Evolutionary conservation across 805 yeast species (phyloP).

Genomic region (Nakazawaea holstii): DNA sequence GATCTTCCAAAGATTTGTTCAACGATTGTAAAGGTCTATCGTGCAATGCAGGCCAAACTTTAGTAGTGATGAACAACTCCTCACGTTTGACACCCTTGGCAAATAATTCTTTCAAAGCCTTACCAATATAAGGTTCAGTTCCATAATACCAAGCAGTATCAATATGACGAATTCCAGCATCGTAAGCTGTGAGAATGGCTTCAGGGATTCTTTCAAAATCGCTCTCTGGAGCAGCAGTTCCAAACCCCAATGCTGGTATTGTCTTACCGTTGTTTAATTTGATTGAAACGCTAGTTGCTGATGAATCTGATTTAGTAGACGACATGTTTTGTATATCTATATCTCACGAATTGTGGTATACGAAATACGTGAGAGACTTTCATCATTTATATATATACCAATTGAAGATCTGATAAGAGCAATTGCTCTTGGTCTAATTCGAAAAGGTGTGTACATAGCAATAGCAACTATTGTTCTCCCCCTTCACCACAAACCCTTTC

Average conservation of each 20-base stretch:
- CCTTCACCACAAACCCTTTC: no score
- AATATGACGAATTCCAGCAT: conserved; percentile 43
- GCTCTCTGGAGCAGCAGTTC: conserved; percentile 38
- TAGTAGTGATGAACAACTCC: conserved; percentile 66
- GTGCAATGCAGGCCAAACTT: conserved; percentile 51
- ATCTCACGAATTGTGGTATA: no score
- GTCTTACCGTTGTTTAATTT: conserved; percentile 47
- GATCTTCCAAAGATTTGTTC: conserved; percentile 32
- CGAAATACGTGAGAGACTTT: not conserved
- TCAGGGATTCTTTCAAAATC: conserved; percentile 31
- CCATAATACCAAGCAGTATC: conserved; percentile 51
- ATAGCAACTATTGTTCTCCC: no score
- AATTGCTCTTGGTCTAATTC: no score
- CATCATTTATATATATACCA: not conserved
- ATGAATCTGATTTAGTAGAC: not conserved
- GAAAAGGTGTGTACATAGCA: no score
- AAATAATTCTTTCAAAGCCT: conserved; percentile 41
- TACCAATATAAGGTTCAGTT: conserved; percentile 36
- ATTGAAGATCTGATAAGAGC: no score
- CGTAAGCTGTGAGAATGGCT: conserved; percentile 53
- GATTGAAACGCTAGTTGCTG: conserved; percentile 14
- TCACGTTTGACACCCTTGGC: conserved; percentile 45
- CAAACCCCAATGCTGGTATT: conserved; percentile 69
- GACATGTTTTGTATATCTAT: not conserved
- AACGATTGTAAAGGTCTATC: conserved; percentile 35